phyloP scores from a whole-genome alignment of 2,329 filamentous ascomycete genomes.

The Karstenula rhodostoma region DNA sequence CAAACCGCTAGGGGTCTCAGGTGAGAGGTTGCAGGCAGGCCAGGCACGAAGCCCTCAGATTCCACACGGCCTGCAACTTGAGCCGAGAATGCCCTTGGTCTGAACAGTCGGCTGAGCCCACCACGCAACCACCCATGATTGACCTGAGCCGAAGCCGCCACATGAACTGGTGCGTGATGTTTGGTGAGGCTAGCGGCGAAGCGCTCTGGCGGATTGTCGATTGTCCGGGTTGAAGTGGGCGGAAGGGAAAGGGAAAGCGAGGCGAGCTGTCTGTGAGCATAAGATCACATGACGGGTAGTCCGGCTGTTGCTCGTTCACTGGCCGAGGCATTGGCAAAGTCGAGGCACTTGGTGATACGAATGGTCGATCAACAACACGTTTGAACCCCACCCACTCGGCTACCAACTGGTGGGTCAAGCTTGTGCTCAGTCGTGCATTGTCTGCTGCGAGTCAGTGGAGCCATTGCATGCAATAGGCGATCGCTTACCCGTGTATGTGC shows the following conservation, averaged over 20 bases:
- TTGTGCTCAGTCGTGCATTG: background rate
- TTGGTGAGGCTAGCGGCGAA: conserved; percentile 12
- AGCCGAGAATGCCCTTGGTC: background rate
- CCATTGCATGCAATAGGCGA: background rate
- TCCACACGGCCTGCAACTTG: conserved; percentile 12
- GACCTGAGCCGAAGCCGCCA: conserved; percentile 13
- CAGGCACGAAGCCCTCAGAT: conserved; percentile 12
- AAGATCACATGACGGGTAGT: background rate
- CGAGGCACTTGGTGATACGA: background rate
- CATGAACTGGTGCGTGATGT: conserved; percentile 2
- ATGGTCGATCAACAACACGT: background rate
- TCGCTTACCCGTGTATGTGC: background rate
- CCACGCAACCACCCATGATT: conserved; percentile 11
- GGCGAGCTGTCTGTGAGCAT: background rate
- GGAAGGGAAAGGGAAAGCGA: background rate
- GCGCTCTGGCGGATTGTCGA: conserved; percentile 7
- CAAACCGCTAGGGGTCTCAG: conserved; percentile 2
- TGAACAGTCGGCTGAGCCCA: background rate
- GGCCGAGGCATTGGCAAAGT: background rate
- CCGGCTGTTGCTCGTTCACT: background rate
- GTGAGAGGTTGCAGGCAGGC: conserved; percentile 12
- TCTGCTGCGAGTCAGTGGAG: background rate
- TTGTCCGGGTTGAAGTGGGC: background rate
- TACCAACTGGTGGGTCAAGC: background rate
- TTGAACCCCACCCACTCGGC: background rate